phyloP scores from a whole-genome alignment of 2,329 filamentous ascomycete species.

The Colletotrichum costaricense region DNA sequence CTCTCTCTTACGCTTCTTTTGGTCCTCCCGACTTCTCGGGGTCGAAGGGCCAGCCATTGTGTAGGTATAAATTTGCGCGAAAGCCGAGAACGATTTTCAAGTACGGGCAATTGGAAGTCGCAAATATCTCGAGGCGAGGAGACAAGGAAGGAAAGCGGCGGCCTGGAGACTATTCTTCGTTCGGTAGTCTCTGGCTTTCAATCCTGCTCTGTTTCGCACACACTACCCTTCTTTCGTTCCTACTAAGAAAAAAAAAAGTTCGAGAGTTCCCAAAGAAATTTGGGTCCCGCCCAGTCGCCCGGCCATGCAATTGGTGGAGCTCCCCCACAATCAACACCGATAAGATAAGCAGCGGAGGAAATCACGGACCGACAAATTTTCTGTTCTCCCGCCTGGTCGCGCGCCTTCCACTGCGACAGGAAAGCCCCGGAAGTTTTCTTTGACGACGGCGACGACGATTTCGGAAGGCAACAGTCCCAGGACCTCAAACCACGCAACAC shows the following conservation, averaged over 20 bases:
- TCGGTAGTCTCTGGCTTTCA: conserved; percentile 19
- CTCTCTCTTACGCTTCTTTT: conserved; percentile 61
- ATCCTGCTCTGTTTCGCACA: conserved; percentile 27
- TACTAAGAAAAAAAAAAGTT: conserved; percentile 36
- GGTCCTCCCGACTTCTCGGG: conserved; percentile 47
- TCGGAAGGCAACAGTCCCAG: neutral
- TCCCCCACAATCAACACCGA: conserved; percentile 23
- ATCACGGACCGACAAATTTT: conserved; percentile 34
- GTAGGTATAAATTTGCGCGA: neutral
- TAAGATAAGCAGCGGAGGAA: conserved; percentile 36
- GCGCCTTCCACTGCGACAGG: neutral
- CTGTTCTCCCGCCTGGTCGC: neutral
- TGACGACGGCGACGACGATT: conserved; percentile 17
- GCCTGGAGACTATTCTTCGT: conserved; percentile 21
- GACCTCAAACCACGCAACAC: neutral
- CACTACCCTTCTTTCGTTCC: conserved; percentile 22
- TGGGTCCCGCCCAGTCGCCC: conserved; percentile 34
- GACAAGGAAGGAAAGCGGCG: neutral
- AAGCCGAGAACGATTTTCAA: neutral
- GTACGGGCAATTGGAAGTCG: neutral
- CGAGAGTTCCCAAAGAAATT: conserved; percentile 36
- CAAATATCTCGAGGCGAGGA: neutral
- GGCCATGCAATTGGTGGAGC: conserved; percentile 31
- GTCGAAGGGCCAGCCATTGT: conserved; percentile 50
- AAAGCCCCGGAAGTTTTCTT: conserved; percentile 16